Base-by-base conservation (phyloP, 306 rosid species). In the Pyrus pyrifolia region DNA sequence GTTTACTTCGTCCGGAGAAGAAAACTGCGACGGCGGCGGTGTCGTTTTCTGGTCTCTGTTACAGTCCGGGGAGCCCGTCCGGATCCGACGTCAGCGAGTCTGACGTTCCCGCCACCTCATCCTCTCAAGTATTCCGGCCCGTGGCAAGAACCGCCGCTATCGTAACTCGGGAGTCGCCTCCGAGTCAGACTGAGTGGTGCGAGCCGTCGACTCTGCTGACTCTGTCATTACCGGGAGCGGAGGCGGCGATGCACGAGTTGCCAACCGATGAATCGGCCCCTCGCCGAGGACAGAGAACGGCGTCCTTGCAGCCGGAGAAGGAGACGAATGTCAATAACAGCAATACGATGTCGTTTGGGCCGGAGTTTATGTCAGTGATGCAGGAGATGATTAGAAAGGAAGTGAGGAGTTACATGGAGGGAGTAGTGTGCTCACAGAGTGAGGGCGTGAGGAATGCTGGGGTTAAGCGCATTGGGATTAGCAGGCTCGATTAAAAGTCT, bases 31-130 rank as follows among this genome's bases (percentile, higher is more conserved):
- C 62, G 6, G 45, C 74, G 13, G 40, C 71, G 13, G 49, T 17
- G 55, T 74, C 85, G 19, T 52, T 70, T 8, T 60, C 80, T 1
- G 65, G 72, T 12, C 77, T 31, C 45, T 64, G 49, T 15, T 63
- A 68, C 31, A 84, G 81, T 19, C 82, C 76, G 17, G 64, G 76
- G 21, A 88, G 88, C 21, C 83, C 74, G 0, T 86, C 90, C 33
- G 79, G 70, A 79, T 89, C 93, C 6, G 86, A 77, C 11, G 76
- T 82, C 46, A 88, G 88, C 80, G 89, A 86, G 66, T 76, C 83
- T 8, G 61, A 77, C 59, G 57, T 52, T 5, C 83, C 87, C 2
- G 22, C 19, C 1, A 61, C 31, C 4, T 74, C 83, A 19, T 40
- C 79, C 0, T 29, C 78, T 3, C 66, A 45, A 1, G 69, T 38